Percentiles rank a stretch among this genome's conserved stretches.
phyloP scores from a whole-genome alignment of 129 eudicot genomes.

The Flaveria bidentis region DNA sequence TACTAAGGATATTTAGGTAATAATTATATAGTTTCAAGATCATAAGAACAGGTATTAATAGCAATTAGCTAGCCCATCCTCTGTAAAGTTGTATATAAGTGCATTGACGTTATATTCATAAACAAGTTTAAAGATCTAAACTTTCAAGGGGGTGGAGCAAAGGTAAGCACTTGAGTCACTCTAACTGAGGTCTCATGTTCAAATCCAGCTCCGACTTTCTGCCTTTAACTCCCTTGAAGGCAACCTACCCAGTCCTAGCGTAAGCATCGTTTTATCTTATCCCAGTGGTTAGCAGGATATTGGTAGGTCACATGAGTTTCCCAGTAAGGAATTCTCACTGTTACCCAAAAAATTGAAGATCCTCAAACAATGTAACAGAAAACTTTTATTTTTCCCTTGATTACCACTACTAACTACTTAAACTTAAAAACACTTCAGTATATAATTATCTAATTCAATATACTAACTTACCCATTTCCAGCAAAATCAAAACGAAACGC shows the following conservation, averaged over 20 bases:
- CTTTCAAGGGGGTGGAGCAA: background rate
- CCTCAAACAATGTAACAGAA: background rate
- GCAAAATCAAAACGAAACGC: constrained; percentile 76
- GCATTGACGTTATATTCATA: too few relatives aligned
- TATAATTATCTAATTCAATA: background rate
- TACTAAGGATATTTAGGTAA: background rate
- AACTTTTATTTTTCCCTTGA: background rate
- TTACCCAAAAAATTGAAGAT: background rate
- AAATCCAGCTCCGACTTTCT: too few relatives aligned
- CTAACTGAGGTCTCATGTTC: too few relatives aligned
- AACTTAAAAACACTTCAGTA: background rate
- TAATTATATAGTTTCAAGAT: background rate
- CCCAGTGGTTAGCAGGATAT: too few relatives aligned
- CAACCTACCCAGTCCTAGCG: too few relatives aligned
- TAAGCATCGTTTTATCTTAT: too few relatives aligned
- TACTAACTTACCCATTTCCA: constrained; percentile 72
- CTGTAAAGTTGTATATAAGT: background rate
- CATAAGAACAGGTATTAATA: background rate
- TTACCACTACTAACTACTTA: background rate
- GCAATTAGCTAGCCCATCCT: too few relatives aligned
- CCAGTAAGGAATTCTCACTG: background rate
- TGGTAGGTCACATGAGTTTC: background rate
- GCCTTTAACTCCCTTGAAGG: too few relatives aligned
- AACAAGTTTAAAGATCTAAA: background rate
- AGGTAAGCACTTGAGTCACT: too few relatives aligned